Conservation (phyloP, 208 protist species). For the Crithidia expoeki region DNA sequence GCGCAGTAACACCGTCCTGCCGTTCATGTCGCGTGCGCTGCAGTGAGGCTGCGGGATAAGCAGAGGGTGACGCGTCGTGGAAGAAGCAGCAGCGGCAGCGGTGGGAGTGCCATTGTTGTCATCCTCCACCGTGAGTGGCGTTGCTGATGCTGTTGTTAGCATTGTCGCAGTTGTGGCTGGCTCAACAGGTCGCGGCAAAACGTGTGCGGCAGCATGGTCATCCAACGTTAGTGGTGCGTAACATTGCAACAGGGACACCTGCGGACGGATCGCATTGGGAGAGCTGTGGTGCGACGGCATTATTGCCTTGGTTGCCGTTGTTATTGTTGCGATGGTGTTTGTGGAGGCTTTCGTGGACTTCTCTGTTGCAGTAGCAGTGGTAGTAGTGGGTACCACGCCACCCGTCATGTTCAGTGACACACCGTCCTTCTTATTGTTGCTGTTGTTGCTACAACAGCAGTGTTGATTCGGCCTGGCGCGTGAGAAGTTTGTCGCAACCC, state of each 20-base stretch:
- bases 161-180: neutral
- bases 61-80: neutral
- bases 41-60: conserved; percentile 22
- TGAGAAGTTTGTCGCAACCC: neutral
- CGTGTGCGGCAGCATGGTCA: conserved; percentile 12
- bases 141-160: neutral
- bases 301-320: neutral
- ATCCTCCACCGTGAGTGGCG: too few species aligned
- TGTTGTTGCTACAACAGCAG: neutral
- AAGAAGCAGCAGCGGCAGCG: neutral
- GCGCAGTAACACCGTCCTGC: conserved; percentile 11
- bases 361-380: neutral
- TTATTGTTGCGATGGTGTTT: neutral
- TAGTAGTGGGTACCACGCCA: neutral
- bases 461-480: neutral
- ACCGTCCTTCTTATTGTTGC: neutral
- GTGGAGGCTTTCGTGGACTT: neutral
- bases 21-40: neutral
- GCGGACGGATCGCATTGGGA: neutral
- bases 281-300: conserved; percentile 4
- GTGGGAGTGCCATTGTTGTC: neutral
- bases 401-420: neutral
- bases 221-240: neutral
- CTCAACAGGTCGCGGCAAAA: neutral
- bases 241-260: neutral